Conservation (phyloP, 1,284 basidiomycete species). For the Xanthoconium separans region DNA sequence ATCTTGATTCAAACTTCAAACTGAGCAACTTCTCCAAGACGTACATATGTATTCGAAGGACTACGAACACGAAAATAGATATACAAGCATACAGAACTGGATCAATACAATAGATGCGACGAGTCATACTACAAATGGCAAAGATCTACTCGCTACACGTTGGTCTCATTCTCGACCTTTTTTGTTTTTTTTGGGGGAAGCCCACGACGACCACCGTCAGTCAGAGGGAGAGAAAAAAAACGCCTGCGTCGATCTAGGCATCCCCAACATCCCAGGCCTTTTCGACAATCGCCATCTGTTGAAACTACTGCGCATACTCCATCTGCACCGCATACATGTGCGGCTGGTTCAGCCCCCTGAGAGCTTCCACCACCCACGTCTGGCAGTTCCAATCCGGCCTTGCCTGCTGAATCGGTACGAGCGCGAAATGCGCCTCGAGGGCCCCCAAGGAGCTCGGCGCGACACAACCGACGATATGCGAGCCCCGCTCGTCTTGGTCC, state of each 20-base stretch:
- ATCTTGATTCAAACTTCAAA: no score
- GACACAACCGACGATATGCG: background rate
- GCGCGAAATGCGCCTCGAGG: conserved; percentile 8
- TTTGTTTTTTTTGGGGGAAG: no score
- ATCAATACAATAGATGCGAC: no score
- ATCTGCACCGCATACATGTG: conserved; percentile 20
- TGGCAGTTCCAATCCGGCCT: conserved; percentile 22
- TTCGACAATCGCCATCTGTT: conserved; percentile 15
- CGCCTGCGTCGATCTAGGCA: background rate
- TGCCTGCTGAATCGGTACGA: conserved; percentile 8
- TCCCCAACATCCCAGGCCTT: conserved; percentile 20
- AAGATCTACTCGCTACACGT: no score
- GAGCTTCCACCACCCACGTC: conserved; percentile 14
- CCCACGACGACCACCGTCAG: no score
- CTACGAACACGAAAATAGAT: no score
- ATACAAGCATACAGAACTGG: no score
- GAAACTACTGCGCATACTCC: conserved; percentile 4
- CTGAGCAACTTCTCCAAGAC: no score
- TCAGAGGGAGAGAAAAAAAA: no score
- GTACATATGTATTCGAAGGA: no score
- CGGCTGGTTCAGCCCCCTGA: conserved; percentile 4
- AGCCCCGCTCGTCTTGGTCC: conserved; percentile 9
- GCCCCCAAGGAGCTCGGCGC: background rate
- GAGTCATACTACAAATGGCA: no score
- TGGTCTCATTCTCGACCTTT: no score